A percentile compares a stretch with the other conserved stretches of the same genome.
phyloP scores from a whole-genome alignment of 2,329 filamentous ascomycete species.

The Fusarium torulosum region DNA sequence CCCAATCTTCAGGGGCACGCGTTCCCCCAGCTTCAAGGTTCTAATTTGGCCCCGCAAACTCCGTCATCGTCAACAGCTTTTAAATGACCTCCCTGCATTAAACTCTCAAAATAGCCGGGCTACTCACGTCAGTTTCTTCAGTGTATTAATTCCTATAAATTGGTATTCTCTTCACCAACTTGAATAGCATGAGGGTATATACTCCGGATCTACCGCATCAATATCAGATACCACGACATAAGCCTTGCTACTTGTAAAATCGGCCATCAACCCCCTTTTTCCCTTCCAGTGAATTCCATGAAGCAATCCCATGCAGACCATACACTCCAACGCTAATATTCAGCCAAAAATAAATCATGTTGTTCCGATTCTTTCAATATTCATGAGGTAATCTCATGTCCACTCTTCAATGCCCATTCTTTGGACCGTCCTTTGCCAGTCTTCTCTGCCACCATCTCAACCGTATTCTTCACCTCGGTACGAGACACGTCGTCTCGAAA shows the following conservation, averaged over 20 bases:
- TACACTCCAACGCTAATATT: constrained; percentile 48
- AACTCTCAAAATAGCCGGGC: constrained; percentile 6
- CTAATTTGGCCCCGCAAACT: constrained; percentile 44
- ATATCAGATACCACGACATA: constrained; percentile 30
- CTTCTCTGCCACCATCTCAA: constrained; percentile 58
- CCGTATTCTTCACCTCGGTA: constrained; percentile 57
- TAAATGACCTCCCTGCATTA: constrained; percentile 24
- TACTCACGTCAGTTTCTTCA: background rate
- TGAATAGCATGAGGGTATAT: constrained; percentile 30
- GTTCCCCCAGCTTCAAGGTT: constrained; percentile 21
- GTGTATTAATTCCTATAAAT: constrained; percentile 16
- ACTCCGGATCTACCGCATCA: constrained; percentile 32
- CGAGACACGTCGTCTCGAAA: constrained; percentile 55
- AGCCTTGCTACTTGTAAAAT: constrained; percentile 25
- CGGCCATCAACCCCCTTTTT: constrained; percentile 30
- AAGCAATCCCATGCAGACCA: constrained; percentile 42
- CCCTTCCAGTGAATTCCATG: constrained; percentile 33
- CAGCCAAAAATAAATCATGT: constrained; percentile 42
- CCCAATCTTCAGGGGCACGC: constrained; percentile 38
- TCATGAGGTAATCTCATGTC: constrained; percentile 53
- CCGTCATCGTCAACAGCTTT: constrained; percentile 34
- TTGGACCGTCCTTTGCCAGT: constrained; percentile 54
- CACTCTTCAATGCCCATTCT: constrained; percentile 57
- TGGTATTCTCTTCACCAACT: constrained; percentile 18
- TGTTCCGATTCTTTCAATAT: constrained; percentile 20